These are phyloP conservation scores for Drechslerella coelobrocha DNA, from an alignment of 2,329 filamentous ascomycete genomes.

Conservation along the genomic window DNA sequence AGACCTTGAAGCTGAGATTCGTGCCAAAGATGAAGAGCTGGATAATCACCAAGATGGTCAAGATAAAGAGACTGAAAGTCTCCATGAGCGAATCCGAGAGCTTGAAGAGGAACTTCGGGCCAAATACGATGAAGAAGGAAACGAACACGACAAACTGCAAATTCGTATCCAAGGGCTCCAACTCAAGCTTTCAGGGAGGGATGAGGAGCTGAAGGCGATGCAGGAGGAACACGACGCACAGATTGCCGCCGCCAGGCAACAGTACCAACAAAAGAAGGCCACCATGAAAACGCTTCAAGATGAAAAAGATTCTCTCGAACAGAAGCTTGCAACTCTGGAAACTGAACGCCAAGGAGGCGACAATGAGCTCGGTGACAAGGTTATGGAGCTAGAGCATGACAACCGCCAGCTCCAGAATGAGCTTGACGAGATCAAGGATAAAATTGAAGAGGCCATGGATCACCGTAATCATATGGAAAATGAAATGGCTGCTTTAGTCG, in stretches of 20 bases:
- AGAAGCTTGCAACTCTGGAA: conserved; percentile 28
- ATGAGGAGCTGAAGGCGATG: conserved; percentile 34
- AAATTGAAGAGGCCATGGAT: conserved; percentile 64
- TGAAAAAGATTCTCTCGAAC: conserved; percentile 34
- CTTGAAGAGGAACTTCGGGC: conserved; percentile 62
- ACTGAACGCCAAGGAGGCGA: conserved; percentile 58
- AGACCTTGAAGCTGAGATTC: conserved; percentile 76
- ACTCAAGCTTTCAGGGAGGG: conserved; percentile 33
- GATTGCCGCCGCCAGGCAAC: conserved; percentile 36
- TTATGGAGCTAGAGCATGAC: conserved; percentile 66
- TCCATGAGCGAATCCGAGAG: conserved; percentile 64
- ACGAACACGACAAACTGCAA: conserved; percentile 27
- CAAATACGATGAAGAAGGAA: conserved; percentile 52
- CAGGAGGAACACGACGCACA: conserved; percentile 39
- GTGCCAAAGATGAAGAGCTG: conserved; percentile 76
- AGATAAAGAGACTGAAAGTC: conserved; percentile 65
- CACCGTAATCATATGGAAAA: conserved; percentile 67
- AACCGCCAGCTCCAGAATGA: conserved; percentile 65
- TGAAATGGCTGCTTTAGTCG: conserved; percentile 61
- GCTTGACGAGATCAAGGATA: conserved; percentile 65
- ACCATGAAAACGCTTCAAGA: conserved; percentile 44
- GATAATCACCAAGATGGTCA: conserved; percentile 63
- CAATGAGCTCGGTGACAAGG: conserved; percentile 63
- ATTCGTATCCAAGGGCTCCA: conserved; percentile 34
- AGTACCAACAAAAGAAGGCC: conserved; percentile 46